These are phyloP conservation scores for Pythium pyrilobum DNA, from an alignment of 352 stramenopile genomes.

Conservation along the genomic window DNA sequence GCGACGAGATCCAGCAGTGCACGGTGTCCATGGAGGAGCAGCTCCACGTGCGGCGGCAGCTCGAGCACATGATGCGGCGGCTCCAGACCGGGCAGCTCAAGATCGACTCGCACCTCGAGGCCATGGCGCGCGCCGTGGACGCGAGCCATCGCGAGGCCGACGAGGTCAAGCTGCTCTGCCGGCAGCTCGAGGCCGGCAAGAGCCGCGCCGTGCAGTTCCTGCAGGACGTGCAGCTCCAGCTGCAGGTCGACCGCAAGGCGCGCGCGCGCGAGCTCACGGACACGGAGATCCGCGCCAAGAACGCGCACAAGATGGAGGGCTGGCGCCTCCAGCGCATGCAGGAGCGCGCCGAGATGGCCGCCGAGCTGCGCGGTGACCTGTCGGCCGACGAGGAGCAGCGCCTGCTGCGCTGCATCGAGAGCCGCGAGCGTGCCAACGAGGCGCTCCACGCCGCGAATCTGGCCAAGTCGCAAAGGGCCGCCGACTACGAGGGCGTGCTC, in stretches of 20 bases:
- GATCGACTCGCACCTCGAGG: slow-evolving; percentile 59
- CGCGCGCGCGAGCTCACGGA: slow-evolving; percentile 64
- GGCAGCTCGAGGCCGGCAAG: slow-evolving; percentile 75
- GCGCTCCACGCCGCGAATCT: slow-evolving; percentile 57
- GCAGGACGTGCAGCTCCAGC: slow-evolving; percentile 72
- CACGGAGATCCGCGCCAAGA: slow-evolving; percentile 70
- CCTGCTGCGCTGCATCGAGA: slow-evolving; percentile 57
- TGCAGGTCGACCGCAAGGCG: slow-evolving; percentile 60
- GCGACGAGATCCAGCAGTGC: slow-evolving; percentile 63
- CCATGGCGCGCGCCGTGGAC: slow-evolving; percentile 64
- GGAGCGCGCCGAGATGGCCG: slow-evolving; percentile 71
- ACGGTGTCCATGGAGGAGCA: slow-evolving; percentile 76
- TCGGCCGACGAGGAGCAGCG: slow-evolving; percentile 56
- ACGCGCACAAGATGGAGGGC: slow-evolving; percentile 77
- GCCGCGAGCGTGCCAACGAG: slow-evolving; percentile 56
- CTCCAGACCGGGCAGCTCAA: slow-evolving; percentile 70
- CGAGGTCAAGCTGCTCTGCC: slow-evolving; percentile 69
- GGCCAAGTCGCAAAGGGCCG: slow-evolving; percentile 60
- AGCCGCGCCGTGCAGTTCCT: slow-evolving; percentile 67
- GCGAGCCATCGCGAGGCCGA: slow-evolving; percentile 56
- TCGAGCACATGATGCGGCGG: slow-evolving; percentile 79
- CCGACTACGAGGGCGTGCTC: slow-evolving; percentile 64
- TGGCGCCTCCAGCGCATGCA: slow-evolving; percentile 68
- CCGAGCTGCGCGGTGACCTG: slow-evolving; percentile 67
- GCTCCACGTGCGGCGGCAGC: slow-evolving; percentile 61